These are phyloP conservation scores for Kodamaea jinghongensis DNA, from an alignment of 805 yeast species.

Conservation along the genomic window DNA sequence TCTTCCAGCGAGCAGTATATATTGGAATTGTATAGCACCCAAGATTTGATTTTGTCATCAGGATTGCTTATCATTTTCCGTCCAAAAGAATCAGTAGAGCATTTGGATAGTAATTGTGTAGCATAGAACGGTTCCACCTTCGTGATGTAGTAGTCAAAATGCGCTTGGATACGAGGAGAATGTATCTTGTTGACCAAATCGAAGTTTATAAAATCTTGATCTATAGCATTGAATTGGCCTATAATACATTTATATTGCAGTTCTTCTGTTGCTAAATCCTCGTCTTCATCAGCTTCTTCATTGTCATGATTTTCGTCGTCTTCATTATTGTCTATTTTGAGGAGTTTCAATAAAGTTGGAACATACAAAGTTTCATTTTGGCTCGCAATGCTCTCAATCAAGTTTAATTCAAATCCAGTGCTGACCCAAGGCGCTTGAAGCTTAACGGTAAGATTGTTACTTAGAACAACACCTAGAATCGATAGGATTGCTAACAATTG, in stretches of 20 bases:
- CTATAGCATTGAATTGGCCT: slow-evolving; percentile 8
- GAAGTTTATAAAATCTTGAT: slow-evolving; percentile 35
- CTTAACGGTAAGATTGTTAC: slow-evolving; percentile 15
- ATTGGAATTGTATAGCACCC: slow-evolving; percentile 52
- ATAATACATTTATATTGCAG: slow-evolving; percentile 4
- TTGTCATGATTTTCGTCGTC: slow-evolving; percentile 8
- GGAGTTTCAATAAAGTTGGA: slow-evolving; percentile 18
- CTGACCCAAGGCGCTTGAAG: slow-evolving; percentile 39
- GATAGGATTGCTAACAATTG: not conserved
- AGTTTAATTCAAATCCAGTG: slow-evolving; percentile 41
- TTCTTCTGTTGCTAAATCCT: slow-evolving; percentile 5
- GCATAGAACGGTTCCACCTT: slow-evolving; percentile 25
- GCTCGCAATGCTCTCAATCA: slow-evolving; percentile 41
- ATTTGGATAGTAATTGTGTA: slow-evolving; percentile 18
- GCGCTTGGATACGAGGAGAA: slow-evolving; percentile 65
- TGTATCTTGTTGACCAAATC: slow-evolving; percentile 46
- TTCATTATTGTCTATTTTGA: slow-evolving; percentile 12
- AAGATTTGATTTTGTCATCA: slow-evolving; percentile 30
- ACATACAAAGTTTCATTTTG: slow-evolving; percentile 36
- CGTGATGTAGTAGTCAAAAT: slow-evolving; percentile 50
- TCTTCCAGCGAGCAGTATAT: slow-evolving; percentile 67
- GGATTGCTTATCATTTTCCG: slow-evolving; percentile 19
- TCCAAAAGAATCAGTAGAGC: slow-evolving; percentile 33
- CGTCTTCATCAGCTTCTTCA: slow-evolving; percentile 1
- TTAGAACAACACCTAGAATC: not conserved